Conservation (phyloP, 2,329 filamentous ascomycete species). For the Chaetoscypha palmicola region DNA sequence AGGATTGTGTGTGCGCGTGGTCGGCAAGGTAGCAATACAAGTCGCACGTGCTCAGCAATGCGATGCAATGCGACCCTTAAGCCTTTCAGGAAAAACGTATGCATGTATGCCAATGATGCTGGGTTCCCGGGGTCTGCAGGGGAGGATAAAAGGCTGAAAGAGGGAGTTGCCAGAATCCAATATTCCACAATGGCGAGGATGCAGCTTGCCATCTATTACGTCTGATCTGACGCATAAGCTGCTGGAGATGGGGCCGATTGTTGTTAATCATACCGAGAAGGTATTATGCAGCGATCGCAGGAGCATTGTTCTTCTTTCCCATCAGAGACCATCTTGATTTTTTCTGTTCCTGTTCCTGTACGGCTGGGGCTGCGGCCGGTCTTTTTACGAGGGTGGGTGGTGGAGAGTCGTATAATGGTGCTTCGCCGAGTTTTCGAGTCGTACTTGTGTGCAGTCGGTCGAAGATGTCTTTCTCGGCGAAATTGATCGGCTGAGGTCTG, state of each 20-base stretch:
- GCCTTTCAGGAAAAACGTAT: neutral
- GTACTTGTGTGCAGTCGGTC: constrained; percentile 29
- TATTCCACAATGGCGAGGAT: constrained; percentile 1
- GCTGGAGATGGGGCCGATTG: neutral
- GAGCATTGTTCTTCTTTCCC: constrained; percentile 18
- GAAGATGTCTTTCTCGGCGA: constrained; percentile 26
- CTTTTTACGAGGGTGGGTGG: constrained; percentile 9
- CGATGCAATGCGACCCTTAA: neutral
- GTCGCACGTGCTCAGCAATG: neutral
- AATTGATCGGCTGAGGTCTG: constrained; percentile 21
- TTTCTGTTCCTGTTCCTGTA: constrained; percentile 16
- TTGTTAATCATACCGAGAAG: neutral
- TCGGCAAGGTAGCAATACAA: neutral
- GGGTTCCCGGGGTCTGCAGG: constrained; percentile 7
- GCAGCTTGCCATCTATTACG: neutral
- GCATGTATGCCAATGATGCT: constrained; percentile 7
- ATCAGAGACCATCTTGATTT: constrained; percentile 25
- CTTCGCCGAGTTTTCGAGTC: constrained; percentile 29
- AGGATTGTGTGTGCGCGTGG: no score
- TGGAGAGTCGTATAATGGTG: constrained; percentile 22
- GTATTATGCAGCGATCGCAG: neutral
- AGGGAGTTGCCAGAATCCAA: neutral
- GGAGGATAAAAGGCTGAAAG: neutral
- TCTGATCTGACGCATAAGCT: constrained; percentile 1
- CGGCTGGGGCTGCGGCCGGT: constrained; percentile 1